phyloP scores from a whole-genome alignment of 2,329 filamentous ascomycete species.

The Aspergillus melleus region DNA sequence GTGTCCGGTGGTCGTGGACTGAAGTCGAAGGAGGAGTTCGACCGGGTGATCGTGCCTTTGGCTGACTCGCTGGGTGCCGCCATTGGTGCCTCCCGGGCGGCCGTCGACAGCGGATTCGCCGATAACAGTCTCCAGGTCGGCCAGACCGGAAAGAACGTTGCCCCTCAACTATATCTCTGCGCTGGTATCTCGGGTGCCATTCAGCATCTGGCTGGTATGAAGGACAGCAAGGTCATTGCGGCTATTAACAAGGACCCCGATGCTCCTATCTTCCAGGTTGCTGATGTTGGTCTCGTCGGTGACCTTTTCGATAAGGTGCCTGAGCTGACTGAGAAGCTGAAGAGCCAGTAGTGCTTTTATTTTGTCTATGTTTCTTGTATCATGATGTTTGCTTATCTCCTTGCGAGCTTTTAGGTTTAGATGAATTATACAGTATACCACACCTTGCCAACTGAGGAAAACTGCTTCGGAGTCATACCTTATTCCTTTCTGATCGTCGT shows the following conservation, averaged over 20 bases:
- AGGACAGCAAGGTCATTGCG: slow-evolving; percentile 99
- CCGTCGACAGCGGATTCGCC: slow-evolving; percentile 94
- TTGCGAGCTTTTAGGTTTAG: slow-evolving; percentile 4
- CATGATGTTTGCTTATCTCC: slow-evolving; percentile 13
- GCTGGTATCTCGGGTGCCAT: slow-evolving; percentile 97
- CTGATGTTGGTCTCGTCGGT: slow-evolving; percentile 91
- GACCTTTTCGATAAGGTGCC: slow-evolving; percentile 96
- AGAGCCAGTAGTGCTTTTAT: slow-evolving; percentile 45
- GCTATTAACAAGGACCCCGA: slow-evolving; percentile 98
- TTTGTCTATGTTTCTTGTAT: slow-evolving; percentile 19
- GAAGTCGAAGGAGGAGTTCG: slow-evolving; percentile 98
- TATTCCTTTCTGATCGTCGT: neutral
- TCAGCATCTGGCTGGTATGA: slow-evolving; percentile 98
- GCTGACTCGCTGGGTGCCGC: slow-evolving; percentile 93
- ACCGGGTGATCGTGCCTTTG: slow-evolving; percentile 85
- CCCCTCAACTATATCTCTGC: slow-evolving; percentile 90
- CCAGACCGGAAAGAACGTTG: slow-evolving; percentile 98
- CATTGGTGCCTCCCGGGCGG: slow-evolving; percentile 89
- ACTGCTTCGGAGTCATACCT: neutral
- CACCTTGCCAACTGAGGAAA: slow-evolving; percentile 1
- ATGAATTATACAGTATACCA: slow-evolving; percentile 15
- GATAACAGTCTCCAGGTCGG: slow-evolving; percentile 98
- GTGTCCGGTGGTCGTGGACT: slow-evolving; percentile 92
- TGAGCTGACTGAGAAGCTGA: slow-evolving; percentile 93
- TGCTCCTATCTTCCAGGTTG: slow-evolving; percentile 97